A percentile compares a stretch with the other conserved stretches of the same genome.
Evolutionary conservation across 345 rosid species (phyloP).

Genomic region (Populus nigra): DNA sequence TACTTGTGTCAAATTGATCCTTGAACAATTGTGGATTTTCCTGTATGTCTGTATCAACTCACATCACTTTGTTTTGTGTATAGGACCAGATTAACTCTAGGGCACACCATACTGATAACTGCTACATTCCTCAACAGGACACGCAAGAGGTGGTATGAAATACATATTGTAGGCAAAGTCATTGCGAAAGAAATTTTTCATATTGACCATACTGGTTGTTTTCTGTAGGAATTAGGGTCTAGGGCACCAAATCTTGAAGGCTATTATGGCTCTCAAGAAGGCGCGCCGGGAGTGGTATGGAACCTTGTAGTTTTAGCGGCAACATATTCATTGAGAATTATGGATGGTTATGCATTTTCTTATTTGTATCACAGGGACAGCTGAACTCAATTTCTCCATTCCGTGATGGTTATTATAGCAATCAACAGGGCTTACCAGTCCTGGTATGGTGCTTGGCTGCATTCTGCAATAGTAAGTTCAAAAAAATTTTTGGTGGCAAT

Average conservation of each 20-base stretch:
- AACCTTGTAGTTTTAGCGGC: background rate
- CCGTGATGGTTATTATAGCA: slow-evolving; percentile 40
- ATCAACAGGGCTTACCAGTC: slow-evolving; percentile 39
- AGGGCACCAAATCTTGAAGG: slow-evolving; percentile 44
- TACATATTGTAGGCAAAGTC: background rate
- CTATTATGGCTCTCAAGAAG: slow-evolving; percentile 40
- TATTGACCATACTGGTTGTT: background rate
- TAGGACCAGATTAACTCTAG: slow-evolving; percentile 50
- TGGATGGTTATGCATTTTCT: background rate
- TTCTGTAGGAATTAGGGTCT: slow-evolving; percentile 42
- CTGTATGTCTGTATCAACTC: background rate
- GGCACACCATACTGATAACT: slow-evolving; percentile 33
- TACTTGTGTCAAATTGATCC: slow-evolving; percentile 5
- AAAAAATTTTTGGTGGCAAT: background rate
- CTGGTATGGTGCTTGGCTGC: slow-evolving; percentile 22
- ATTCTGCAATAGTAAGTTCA: background rate
- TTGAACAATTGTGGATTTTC: background rate
- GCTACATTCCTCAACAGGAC: slow-evolving; percentile 47
- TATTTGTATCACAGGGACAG: slow-evolving; percentile 25
- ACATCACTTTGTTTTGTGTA: slow-evolving; percentile 3
- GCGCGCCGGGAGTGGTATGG: slow-evolving; percentile 46
- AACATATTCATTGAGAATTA: background rate
- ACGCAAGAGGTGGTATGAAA: slow-evolving; percentile 37
- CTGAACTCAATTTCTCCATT: slow-evolving; percentile 33
- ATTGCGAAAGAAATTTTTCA: background rate